Base-by-base conservation (phyloP, 2,329 filamentous ascomycete genomes). In the Immersiporthe knoxdaviesiana region DNA sequence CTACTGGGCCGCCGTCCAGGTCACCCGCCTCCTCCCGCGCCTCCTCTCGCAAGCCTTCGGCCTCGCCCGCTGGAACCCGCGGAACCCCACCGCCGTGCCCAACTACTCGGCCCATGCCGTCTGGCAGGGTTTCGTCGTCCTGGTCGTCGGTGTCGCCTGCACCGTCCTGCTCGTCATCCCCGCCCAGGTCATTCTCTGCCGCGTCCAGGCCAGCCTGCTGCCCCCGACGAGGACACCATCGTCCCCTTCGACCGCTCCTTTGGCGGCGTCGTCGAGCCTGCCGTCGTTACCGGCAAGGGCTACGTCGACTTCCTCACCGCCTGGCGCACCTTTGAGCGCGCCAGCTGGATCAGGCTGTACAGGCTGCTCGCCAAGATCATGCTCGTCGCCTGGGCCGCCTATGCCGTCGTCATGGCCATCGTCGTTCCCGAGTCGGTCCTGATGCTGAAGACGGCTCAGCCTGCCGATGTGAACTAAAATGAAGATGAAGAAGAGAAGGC, bases 201-300 rank as follows among this genome's bases (percentile, higher is more conserved):
- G 95, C 72, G 90, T 97, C 47, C 93, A 97, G 78, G 94, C 94
- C 8, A 95, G 92, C 63, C 89, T 97, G 74, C 88, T 98, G 2
- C 88, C 93, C 90, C 93, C 70, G 90, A 92, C 24, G 87, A 94
- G 73, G 91, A 97, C 81, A 89, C 92, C 35, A 92, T 97, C 72
- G 90, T 98, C 47, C 91, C 93, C 41, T 97, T 98, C 75, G 95
- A 98, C 83, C 92, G 94, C 73, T 91, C 90, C 39, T 97, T 97
- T 76, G 88, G 87, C 72, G 92, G 92, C 74, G 91, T 90, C 77
- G 88, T 95, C 37, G 88, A 91, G 72, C 90, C 92, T n/a, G 87
- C 88, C 70, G 85, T 93, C 63, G 83, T 93, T n/a, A 90, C 88
- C 70, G 92, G 91, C 67, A 87, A 85, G 72, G 92, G 92, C 73